Conservation (phyloP, 208 protist species). For the Trypanosoma theileri region DNA sequence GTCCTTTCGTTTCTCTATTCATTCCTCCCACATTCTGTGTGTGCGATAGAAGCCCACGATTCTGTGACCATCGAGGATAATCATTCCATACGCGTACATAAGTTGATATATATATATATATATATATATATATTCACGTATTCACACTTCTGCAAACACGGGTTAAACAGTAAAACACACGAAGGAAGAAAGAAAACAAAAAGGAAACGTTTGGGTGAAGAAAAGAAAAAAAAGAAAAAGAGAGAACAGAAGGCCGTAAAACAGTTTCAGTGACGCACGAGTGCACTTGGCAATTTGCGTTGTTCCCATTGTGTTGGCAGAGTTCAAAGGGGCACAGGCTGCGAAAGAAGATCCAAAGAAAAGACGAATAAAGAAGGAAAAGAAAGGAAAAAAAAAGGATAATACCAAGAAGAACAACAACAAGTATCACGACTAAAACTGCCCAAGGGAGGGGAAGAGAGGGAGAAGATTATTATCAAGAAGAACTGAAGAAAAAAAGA, state of each 20-base stretch:
- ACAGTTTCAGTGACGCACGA: background rate
- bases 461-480: too few relatives aligned
- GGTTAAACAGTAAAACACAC: constrained; percentile 7
- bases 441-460: too few relatives aligned
- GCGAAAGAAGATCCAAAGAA: background rate
- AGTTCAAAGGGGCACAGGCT: too few relatives aligned
- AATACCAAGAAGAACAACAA: background rate
- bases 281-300: too few relatives aligned
- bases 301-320: too few relatives aligned
- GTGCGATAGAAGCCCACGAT: too few relatives aligned
- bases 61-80: too few relatives aligned
- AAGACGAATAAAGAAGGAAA: background rate
- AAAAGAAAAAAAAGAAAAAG: constrained; percentile 5
- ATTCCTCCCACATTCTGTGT: too few relatives aligned
- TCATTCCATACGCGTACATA: too few relatives aligned
- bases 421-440: too few relatives aligned
- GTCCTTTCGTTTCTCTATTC: too few relatives aligned
- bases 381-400: constrained; percentile 13
- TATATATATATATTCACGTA: constrained; percentile 17
- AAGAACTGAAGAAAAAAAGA: too few relatives aligned
- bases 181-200: constrained; percentile 8
- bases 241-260: background rate
- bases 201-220: background rate
- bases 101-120: background rate
- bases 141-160: background rate